Base-by-base conservation (phyloP, 176 grass and related monocot species). In the Zoysia japonica region DNA sequence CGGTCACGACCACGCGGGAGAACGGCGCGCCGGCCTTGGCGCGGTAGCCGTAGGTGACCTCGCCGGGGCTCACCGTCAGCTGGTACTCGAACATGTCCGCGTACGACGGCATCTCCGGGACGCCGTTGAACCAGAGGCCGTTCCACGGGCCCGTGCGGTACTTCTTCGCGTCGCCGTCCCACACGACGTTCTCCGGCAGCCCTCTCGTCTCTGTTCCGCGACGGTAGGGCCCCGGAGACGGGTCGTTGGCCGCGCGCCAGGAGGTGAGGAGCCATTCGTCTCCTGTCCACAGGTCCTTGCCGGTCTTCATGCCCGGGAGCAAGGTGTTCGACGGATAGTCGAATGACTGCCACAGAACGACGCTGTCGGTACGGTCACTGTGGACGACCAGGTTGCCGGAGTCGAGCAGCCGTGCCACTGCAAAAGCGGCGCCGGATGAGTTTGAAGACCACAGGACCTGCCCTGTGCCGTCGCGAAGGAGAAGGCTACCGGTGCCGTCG, bases 91-190 rank as follows among this genome's bases (percentile, higher is more conserved):
- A 70, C 54, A 64, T 61, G 44, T 86, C 35, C 17, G 78, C 9
- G 59, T 72, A 91, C 15, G 77, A 50, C 40, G 46, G 20, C 83
- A 68, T 78, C 66, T 85, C 84, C 0, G 91, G 73, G 5, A 63
- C 9, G 13, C 74, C 74, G 65, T 52, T 87, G 67, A 93, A 82
- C 10, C 72, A 37, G 1, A 70, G 3, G 3, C 84, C 87, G 19
- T 84, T 75, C 42, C 78, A 35, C 15, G 86, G 69, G 0, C 89
- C 89, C 28, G 85, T 44, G 16, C 71, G 84, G 12, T 40, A 81
- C 47, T 3, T 70, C 67, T 44, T 28, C 13, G 6, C 83, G 45
- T 3, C 13, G 11, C 38, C 37, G 1, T 76, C 4, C 85, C 88
- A 83, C 2, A 73, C 11, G 15, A 71, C 14, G 15, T 43, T 12